These are phyloP conservation scores for Scytalidium sp. DNA, from an alignment of 2,329 filamentous ascomycete genomes.

Conservation along the genomic window DNA sequence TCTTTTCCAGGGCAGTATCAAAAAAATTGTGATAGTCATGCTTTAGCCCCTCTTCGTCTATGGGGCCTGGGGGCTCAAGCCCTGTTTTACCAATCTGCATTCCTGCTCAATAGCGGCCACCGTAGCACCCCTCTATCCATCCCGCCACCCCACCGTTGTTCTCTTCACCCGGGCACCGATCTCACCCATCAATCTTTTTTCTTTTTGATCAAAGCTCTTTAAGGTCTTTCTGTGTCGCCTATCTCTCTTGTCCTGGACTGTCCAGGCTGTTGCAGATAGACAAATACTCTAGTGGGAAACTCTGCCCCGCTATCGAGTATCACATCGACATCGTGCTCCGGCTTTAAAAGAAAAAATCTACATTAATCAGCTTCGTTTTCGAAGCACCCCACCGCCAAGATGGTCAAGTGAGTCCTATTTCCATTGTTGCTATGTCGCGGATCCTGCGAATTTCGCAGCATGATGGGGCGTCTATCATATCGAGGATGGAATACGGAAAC, in stretches of 20 bases:
- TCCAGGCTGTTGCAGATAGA: slow-evolving; percentile 23
- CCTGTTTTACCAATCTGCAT: neutral
- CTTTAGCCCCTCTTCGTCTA: no score
- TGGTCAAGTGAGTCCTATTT: slow-evolving; percentile 89
- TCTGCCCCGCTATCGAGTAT: slow-evolving; percentile 21
- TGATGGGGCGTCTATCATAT: neutral
- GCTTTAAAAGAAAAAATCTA: slow-evolving; percentile 21
- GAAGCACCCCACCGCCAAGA: slow-evolving; percentile 77
- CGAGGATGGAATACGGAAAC: neutral
- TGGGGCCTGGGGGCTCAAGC: neutral
- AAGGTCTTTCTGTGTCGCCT: slow-evolving; percentile 24
- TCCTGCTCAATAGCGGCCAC: neutral
- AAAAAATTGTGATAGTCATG: no score
- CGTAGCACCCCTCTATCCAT: neutral
- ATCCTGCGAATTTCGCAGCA: neutral
- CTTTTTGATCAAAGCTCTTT: slow-evolving; percentile 15
- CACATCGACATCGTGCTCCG: slow-evolving; percentile 15
- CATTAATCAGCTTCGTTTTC: slow-evolving; percentile 29
- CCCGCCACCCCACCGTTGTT: neutral
- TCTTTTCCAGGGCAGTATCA: no score
- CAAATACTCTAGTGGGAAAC: slow-evolving; percentile 17
- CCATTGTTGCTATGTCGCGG: neutral
- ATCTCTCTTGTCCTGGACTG: slow-evolving; percentile 22
- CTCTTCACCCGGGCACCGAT: neutral
- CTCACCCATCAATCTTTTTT: neutral